phyloP scores from a whole-genome alignment of 108 stramenopile genomes.

The Tribonema minus region DNA sequence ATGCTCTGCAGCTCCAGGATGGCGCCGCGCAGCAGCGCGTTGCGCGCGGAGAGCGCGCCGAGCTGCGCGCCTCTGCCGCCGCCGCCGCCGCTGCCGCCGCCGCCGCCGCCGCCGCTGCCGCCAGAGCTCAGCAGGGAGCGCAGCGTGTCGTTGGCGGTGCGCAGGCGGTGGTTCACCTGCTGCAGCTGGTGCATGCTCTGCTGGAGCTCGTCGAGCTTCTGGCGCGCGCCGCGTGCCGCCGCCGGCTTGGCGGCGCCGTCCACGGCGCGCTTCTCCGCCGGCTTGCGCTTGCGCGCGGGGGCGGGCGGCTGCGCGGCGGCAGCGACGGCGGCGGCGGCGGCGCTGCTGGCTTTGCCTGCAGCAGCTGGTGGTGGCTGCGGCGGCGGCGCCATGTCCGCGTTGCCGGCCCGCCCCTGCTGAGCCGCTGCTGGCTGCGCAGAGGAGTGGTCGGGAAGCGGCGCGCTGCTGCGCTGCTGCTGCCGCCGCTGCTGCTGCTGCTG shows the following conservation, averaged over 20 bases:
- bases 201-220: background rate
- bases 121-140: background rate
- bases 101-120: background rate
- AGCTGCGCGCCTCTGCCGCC: background rate
- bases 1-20: background rate
- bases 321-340: background rate
- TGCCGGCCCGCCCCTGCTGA: background rate
- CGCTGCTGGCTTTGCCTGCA: background rate
- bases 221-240: background rate
- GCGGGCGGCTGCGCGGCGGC: background rate
- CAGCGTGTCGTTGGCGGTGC: background rate
- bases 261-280: background rate
- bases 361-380: background rate
- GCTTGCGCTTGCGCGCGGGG: background rate
- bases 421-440: conserved; percentile 9
- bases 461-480: no score
- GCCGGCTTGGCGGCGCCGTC: background rate
- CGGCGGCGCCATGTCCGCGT: background rate
- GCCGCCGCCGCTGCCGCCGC: background rate
- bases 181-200: background rate
- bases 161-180: background rate
- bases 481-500: background rate
- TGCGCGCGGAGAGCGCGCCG: background rate
- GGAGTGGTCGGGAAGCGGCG: background rate
- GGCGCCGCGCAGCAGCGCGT: background rate